phyloP scores from a whole-genome alignment of 1,139 yeast species.

The Debaryomycetaceae sp. region DNA sequence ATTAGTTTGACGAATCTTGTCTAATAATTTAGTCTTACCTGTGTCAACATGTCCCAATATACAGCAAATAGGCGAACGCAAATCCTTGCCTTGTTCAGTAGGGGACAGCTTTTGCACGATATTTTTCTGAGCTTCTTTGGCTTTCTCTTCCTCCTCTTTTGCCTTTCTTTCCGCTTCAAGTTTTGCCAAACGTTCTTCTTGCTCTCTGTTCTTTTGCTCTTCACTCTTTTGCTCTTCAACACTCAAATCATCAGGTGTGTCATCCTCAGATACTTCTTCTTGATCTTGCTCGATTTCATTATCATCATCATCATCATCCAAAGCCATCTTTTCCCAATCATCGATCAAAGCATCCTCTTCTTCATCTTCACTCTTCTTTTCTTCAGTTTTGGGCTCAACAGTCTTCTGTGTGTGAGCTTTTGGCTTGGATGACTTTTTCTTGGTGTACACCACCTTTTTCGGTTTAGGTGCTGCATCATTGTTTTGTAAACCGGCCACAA shows the following conservation, averaged over 20 bases:
- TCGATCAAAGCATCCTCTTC: conserved; percentile 57
- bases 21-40: conserved; percentile 95
- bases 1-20: conserved; percentile 95
- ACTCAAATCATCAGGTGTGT: conserved; percentile 16
- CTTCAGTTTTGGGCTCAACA: conserved; percentile 12
- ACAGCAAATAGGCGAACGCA: conserved; percentile 99
- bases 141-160: conserved; percentile 19
- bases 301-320: conserved; percentile 55
- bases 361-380: conserved; percentile 23
- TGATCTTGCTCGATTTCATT: conserved; percentile 28
- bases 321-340: conserved; percentile 65
- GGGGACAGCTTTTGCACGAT: conserved; percentile 13
- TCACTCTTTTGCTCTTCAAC: conserved; percentile 20
- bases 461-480: conserved; percentile 45
- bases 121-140: conserved; percentile 13
- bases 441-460: conserved; percentile 72
- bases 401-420: conserved; percentile 31
- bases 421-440: conserved; percentile 59
- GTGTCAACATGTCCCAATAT: conserved; percentile 99
- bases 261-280: conserved; percentile 16
- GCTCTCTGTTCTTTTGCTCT: conserved; percentile 14
- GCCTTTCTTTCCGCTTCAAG: conserved; percentile 14
- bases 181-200: conserved; percentile 10
- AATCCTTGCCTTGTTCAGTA: conserved; percentile 38
- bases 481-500: conserved; percentile 67